Base-by-base conservation (phyloP, 2,329 filamentous ascomycete species). In the Celoporthe dispersa region DNA sequence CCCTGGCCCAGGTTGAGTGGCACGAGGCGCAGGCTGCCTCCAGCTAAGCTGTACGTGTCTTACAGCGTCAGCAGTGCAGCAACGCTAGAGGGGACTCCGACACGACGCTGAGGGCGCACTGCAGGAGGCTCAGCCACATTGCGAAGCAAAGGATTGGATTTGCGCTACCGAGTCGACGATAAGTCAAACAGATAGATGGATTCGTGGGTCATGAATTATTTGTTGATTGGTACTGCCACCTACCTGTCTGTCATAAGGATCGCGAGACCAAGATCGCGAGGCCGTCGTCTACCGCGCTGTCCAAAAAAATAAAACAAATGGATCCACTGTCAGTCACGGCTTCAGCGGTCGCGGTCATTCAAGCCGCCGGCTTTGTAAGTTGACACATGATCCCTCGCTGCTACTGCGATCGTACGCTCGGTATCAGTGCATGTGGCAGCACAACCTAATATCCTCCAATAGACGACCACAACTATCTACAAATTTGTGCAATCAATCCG, bases 321-420 rank as follows among this genome's bases (percentile, higher is more conserved):
- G 69, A 70, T 68, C 69, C 69, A 22, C 66, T 70, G 19, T 70
- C 69, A 14, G 62, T 70, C 51, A 70, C 69, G 19, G 67, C 66
- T 1, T 70, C 69, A 48, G 66, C 69, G 16, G 41, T 70, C 35
- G 60, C 69, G 28, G 44, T 70, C 19, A 70, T 70, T 60, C 69
- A 70, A 48, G 70, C 66, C 28, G 70, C 70, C 14, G 70, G 66
- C 28, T 69, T 68, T 25, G 72, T 73, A 66, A 72, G 72, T 67
- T 65, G 35, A 9, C 51, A 33, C n/a, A 44, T 28, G 6, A 19
- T 5, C 14, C 22, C 8, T 48, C 44, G 25, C 39, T 39, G 25
- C 16, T 55, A 31, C 41, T 33, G 3, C 8, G 4, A 6, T 57
- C 35, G 35, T 41, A n/a, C 68, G 41, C 22, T 41, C 64, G 2